These are phyloP conservation scores for Cadophora sp. DNA, from an alignment of 2,329 filamentous ascomycete species.

Conservation along the genomic window DNA sequence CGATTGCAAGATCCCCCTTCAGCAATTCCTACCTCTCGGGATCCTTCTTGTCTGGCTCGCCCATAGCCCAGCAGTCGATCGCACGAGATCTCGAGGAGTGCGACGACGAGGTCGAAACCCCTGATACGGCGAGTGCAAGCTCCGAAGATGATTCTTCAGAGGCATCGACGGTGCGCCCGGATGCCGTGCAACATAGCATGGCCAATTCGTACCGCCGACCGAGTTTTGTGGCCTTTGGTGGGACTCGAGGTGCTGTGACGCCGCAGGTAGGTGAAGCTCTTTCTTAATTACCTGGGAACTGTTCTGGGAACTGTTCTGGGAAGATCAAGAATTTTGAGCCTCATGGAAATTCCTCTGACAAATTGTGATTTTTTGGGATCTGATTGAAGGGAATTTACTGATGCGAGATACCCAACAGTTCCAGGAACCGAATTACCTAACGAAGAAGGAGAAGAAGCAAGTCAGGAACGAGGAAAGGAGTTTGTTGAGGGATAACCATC, in stretches of 20 bases:
- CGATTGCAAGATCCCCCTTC: conserved; percentile 45
- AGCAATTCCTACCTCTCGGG: conserved; percentile 58
- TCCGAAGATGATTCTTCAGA: conserved; percentile 51
- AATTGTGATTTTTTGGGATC: not conserved
- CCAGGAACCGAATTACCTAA: conserved; percentile 51
- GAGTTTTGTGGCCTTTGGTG: conserved; percentile 76
- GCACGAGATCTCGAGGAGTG: conserved; percentile 71
- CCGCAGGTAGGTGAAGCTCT: conserved; percentile 54
- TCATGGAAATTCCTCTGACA: not conserved
- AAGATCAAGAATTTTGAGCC: not conserved
- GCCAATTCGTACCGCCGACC: conserved; percentile 76
- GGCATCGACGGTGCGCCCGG: conserved; percentile 46
- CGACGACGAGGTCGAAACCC: conserved; percentile 56
- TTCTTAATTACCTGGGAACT: not conserved
- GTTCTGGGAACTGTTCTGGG: not conserved
- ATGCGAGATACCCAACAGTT: not conserved
- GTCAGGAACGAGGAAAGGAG: conserved; percentile 65
- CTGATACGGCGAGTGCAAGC: conserved; percentile 49
- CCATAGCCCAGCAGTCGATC: conserved; percentile 69
- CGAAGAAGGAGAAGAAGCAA: conserved; percentile 61
- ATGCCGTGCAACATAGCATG: conserved; percentile 55
- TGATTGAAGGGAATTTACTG: not conserved
- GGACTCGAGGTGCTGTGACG: conserved; percentile 72
- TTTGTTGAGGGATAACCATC: conserved; percentile 68
- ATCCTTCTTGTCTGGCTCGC: conserved; percentile 68